These are phyloP conservation scores for Arthroderma sp. DNA, from an alignment of 2,329 filamentous ascomycete species.

Conservation along the genomic window DNA sequence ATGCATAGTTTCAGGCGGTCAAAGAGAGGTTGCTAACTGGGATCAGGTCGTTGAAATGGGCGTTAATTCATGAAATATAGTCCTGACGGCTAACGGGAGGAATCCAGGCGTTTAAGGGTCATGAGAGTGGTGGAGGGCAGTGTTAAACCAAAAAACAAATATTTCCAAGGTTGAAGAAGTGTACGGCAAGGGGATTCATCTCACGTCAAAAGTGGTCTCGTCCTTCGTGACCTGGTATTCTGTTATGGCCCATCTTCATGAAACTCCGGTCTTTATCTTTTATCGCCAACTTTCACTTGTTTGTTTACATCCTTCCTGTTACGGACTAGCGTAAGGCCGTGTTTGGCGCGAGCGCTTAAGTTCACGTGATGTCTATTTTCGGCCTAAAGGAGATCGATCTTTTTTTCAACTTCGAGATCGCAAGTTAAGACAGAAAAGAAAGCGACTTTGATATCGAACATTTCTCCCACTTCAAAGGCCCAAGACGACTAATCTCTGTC, in stretches of 20 bases:
- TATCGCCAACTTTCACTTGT: conserved; percentile 9
- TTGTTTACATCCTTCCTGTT: conserved; percentile 15
- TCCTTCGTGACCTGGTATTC: not conserved
- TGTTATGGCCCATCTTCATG: not conserved
- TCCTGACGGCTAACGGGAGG: not conserved
- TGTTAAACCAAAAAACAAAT: not conserved
- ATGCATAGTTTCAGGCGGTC: conserved; percentile 33
- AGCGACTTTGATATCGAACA: not conserved
- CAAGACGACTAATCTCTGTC: not conserved
- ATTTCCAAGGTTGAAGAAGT: not conserved
- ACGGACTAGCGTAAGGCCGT: conserved; percentile 8
- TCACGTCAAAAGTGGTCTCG: not conserved
- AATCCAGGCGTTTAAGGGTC: not conserved
- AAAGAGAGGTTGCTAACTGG: not conserved
- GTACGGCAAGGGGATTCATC: not conserved
- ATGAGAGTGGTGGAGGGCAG: not conserved
- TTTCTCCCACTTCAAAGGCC: not conserved
- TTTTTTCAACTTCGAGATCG: not conserved
- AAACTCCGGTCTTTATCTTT: conserved; percentile 7
- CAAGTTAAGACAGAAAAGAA: not conserved
- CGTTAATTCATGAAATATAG: not conserved
- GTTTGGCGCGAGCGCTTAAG: conserved; percentile 4
- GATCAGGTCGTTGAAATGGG: not conserved
- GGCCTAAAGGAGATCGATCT: not conserved
- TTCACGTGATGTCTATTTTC: not conserved